Evolutionary conservation across 805 yeast genomes (phyloP).

Genomic region (Suhomyces canberraensis): DNA sequence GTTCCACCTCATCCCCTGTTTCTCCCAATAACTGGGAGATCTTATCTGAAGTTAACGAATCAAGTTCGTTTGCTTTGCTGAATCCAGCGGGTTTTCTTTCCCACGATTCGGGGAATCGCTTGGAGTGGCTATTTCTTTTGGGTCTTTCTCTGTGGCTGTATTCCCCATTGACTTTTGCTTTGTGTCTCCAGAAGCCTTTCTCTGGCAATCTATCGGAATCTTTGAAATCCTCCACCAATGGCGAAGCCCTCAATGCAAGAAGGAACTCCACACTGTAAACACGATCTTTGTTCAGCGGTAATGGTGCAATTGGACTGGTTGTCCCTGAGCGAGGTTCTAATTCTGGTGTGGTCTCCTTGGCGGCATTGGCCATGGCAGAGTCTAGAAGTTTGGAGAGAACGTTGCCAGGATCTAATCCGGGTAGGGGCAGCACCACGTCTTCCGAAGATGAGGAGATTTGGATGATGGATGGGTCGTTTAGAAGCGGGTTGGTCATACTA

Average conservation of each 20-base stretch:
- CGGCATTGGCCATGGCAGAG: conserved; percentile 47
- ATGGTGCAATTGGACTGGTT: conserved; percentile 7
- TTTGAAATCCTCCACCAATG: conserved; percentile 30
- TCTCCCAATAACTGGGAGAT: conserved; percentile 37
- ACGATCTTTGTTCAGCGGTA: conserved; percentile 9
- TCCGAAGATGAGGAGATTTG: conserved; percentile 9
- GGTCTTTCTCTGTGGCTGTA: conserved; percentile 3
- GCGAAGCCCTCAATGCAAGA: conserved; percentile 31
- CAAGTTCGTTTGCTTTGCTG: conserved; percentile 22
- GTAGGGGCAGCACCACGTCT: background rate
- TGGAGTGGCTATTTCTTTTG: conserved; percentile 11
- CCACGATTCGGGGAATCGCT: conserved; percentile 21
- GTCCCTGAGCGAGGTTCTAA: conserved; percentile 15
- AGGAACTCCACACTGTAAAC: conserved; percentile 29
- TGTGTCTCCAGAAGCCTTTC: conserved; percentile 47
- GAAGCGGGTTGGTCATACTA: conserved; percentile 17
- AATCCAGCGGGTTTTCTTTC: conserved; percentile 25
- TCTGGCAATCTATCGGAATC: conserved; percentile 39
- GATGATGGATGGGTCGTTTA: conserved; percentile 32
- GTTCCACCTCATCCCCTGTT: conserved; percentile 30
- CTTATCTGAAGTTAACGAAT: conserved; percentile 29
- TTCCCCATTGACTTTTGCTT: conserved; percentile 11
- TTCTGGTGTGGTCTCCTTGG: conserved; percentile 42
- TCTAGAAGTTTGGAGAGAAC: conserved; percentile 42
- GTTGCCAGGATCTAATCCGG: conserved; percentile 27